Evolutionary conservation across 177 flowering plant species (phyloP), one percentile per base, ranked within the genome.

Genomic region (Vitis hybrid): DNA sequence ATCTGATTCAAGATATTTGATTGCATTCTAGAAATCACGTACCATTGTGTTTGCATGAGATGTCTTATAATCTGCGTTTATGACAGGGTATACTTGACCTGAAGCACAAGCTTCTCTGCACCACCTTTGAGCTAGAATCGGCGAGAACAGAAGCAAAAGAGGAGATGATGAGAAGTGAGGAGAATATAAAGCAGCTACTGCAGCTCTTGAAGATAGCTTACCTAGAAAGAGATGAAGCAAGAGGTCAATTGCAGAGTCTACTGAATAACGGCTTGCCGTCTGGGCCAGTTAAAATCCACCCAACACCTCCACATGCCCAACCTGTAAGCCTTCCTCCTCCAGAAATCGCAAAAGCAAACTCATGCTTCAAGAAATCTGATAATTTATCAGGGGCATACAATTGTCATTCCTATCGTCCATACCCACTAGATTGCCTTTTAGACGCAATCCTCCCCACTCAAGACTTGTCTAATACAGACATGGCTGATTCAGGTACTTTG

Each of bases 81-180:
- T 70, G 14, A 45, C 87, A 88, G 92, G 74, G 57, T 26, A 18
- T 75, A 10, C 86, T 85, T 39, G 91, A 87, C 11, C 64, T 90
- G 77, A 86, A 82, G 76, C 83, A 81, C 16, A 76, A 72, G 65
- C 86, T 90, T 57, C 74, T 84, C 1, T 76, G 67, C 75, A 73
- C 87, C 2, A 75, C 70, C 2, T 8, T 80, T 45, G 92, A 87
- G 68, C 77, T 90, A 13, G 88, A 91, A 64, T 14, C 87, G 3
- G 50, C 76, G 2, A 86, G 70, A 78, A 70, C 72, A 51, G 79
- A 85, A 31, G 86, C 85, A 14, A 78, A 33, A 26, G 86, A 84
- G 22, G 85, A 80, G 70, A 71, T 77, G 69, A 75, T 53, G 64
- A 85, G 74, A 73, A 81, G 75, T 51, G 82, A 82, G 29, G 90